A percentile compares a stretch with the other conserved stretches of the same genome.
Conservation (phyloP, 2,329 filamentous ascomycete genomes). For the Lachnellula suecica region DNA sequence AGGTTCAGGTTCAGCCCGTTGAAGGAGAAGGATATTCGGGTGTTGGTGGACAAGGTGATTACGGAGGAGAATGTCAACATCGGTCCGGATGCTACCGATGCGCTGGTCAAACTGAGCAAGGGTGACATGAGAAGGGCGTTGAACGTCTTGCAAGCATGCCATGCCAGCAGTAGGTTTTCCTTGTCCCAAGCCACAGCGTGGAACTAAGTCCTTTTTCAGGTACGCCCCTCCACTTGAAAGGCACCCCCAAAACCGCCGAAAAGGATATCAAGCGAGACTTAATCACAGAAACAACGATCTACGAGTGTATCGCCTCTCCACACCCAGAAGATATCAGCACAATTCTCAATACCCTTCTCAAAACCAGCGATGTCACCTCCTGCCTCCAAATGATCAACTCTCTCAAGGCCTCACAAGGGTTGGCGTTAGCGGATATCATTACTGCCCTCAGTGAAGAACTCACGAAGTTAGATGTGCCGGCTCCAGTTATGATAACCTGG, state of each 20-base stretch:
- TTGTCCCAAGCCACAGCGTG: neutral
- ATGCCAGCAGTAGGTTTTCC: slow-evolving; percentile 73
- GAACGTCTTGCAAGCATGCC: slow-evolving; percentile 94
- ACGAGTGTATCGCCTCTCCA: slow-evolving; percentile 94
- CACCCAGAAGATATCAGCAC: slow-evolving; percentile 84
- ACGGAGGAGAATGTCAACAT: slow-evolving; percentile 86
- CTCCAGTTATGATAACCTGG: slow-evolving; percentile 88
- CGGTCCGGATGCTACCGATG: slow-evolving; percentile 74
- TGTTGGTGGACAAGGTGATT: slow-evolving; percentile 85
- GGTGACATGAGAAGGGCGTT: slow-evolving; percentile 94
- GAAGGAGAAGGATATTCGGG: slow-evolving; percentile 82
- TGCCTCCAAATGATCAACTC: slow-evolving; percentile 87
- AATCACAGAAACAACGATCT: slow-evolving; percentile 90
- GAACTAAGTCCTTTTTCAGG: slow-evolving; percentile 40
- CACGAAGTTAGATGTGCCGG: slow-evolving; percentile 76
- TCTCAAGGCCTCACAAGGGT: slow-evolving; percentile 79
- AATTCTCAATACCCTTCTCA: slow-evolving; percentile 81
- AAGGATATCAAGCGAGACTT: slow-evolving; percentile 73
- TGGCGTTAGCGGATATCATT: slow-evolving; percentile 92
- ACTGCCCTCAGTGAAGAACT: slow-evolving; percentile 83
- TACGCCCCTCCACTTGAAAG: slow-evolving; percentile 63
- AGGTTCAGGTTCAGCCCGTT: slow-evolving; percentile 93
- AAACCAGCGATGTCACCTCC: slow-evolving; percentile 82
- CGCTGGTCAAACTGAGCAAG: slow-evolving; percentile 82
- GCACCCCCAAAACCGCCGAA: slow-evolving; percentile 58